Percentiles rank a stretch among this genome's conserved stretches.
Evolutionary conservation across 2,329 filamentous ascomycete genomes (phyloP).

Genomic region (Ophiocordyceps camponoti-saundersi): DNA sequence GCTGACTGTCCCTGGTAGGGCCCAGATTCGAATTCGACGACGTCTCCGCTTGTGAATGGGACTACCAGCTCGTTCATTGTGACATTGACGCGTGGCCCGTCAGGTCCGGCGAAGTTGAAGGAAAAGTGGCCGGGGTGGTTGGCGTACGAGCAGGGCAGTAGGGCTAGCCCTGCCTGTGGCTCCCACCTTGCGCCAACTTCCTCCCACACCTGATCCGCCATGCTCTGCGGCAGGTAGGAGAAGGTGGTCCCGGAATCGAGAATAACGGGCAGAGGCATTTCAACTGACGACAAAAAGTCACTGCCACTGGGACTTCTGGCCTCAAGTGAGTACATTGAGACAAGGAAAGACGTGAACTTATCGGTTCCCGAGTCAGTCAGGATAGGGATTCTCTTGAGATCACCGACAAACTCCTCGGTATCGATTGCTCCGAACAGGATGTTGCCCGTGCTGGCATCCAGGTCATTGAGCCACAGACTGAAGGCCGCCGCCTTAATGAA

Average conservation of each 20-base stretch:
- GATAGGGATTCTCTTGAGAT: slow-evolving; percentile 44
- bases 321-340: slow-evolving; percentile 28
- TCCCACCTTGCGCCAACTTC: slow-evolving; percentile 36
- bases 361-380: slow-evolving; percentile 22
- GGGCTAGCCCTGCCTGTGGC: slow-evolving; percentile 16
- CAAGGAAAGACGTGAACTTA: slow-evolving; percentile 27
- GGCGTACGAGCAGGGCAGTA: slow-evolving; percentile 32
- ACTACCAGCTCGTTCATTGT: slow-evolving; percentile 40
- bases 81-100: slow-evolving; percentile 32
- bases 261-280: slow-evolving; percentile 39
- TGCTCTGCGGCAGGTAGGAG: slow-evolving; percentile 47
- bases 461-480: slow-evolving; percentile 50
- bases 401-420: slow-evolving; percentile 52
- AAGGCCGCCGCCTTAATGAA: slow-evolving; percentile 52
- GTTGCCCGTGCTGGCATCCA: slow-evolving; percentile 44
- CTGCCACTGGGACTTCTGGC: slow-evolving; percentile 31
- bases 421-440: slow-evolving; percentile 74
- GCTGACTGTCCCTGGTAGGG: slow-evolving; percentile 24
- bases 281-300: slow-evolving; percentile 24
- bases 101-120: slow-evolving; percentile 33
- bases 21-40: slow-evolving; percentile 20
- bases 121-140: slow-evolving; percentile 29
- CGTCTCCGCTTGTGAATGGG: slow-evolving; percentile 16
- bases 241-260: slow-evolving; percentile 64
- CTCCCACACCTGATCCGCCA: slow-evolving; percentile 34